These are phyloP conservation scores for Arthrobotrys megalospora DNA, from an alignment of 2,329 filamentous ascomycete species.

Conservation along the genomic window DNA sequence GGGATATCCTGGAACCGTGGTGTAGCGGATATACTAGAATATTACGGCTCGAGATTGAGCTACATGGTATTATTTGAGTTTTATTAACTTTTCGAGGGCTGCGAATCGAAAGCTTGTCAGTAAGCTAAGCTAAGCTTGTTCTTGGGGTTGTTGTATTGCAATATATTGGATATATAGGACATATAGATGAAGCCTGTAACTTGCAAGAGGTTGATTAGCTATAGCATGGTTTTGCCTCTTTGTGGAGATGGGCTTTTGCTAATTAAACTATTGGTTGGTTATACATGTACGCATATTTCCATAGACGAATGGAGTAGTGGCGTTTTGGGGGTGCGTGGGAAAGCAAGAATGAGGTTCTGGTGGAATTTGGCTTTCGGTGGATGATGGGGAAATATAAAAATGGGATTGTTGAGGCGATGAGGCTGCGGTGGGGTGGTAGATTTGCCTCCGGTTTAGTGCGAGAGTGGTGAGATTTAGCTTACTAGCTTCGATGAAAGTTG, in stretches of 20 bases:
- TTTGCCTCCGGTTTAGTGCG: not conserved
- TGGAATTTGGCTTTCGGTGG: not conserved
- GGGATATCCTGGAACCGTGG: conserved; percentile 2
- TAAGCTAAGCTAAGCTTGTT: too few relatives aligned
- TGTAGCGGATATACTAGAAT: conserved; percentile 22
- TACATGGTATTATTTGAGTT: conserved; percentile 16
- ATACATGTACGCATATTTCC: not conserved
- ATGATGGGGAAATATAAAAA: not conserved
- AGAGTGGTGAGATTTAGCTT: conserved; percentile 1
- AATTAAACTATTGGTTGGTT: conserved; percentile 15
- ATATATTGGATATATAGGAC: conserved; percentile 1
- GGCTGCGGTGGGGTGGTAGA: not conserved
- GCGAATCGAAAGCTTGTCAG: too few relatives aligned
- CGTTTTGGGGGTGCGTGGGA: not conserved
- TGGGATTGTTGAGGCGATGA: not conserved
- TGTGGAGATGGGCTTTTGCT: not conserved
- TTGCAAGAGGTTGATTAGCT: conserved; percentile 5
- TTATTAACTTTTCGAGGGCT: not conserved
- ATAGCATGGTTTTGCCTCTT: too few relatives aligned
- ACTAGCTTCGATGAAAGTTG: not conserved
- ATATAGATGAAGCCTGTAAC: not conserved
- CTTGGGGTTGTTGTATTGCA: not conserved
- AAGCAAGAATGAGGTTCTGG: too few relatives aligned
- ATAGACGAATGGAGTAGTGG: not conserved
- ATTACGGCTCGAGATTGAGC: conserved; percentile 1